Conservation (phyloP, 768 basidiomycete species). For the Galerina marginata region DNA sequence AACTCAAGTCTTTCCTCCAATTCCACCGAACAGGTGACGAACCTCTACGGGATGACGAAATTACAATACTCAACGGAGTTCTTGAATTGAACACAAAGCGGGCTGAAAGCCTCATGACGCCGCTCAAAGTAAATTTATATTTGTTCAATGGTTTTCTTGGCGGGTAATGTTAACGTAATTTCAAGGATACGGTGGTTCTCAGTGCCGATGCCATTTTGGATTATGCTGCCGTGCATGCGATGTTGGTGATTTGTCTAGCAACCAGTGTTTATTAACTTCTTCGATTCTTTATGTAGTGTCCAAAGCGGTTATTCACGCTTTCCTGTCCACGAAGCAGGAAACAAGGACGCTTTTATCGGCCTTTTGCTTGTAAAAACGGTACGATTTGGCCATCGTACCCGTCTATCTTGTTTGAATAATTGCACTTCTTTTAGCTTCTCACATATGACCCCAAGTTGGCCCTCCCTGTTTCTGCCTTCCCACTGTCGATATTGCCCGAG, state of each 20-base stretch:
- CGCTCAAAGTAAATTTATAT: slow-evolving; percentile 57
- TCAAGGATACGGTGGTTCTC: slow-evolving; percentile 82
- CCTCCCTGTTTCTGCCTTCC: slow-evolving; percentile 75
- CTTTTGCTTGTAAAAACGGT: slow-evolving; percentile 86
- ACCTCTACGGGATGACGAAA: slow-evolving; percentile 81
- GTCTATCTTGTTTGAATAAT: slow-evolving; percentile 36
- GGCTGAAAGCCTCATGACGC: slow-evolving; percentile 82
- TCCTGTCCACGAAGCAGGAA: slow-evolving; percentile 79
- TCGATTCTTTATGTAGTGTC: slow-evolving; percentile 43
- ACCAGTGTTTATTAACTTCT: neutral
- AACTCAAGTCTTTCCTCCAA: slow-evolving; percentile 77
- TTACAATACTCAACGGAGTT: slow-evolving; percentile 80
- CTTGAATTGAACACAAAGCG: slow-evolving; percentile 77
- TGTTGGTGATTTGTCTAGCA: slow-evolving; percentile 47
- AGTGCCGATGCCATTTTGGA: slow-evolving; percentile 79
- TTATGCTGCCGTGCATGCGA: slow-evolving; percentile 73
- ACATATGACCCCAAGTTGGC: slow-evolving; percentile 84
- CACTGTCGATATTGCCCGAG: slow-evolving; percentile 86
- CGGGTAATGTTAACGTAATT: slow-evolving; percentile 20
- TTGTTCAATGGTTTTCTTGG: too few relatives aligned
- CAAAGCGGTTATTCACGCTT: slow-evolving; percentile 90
- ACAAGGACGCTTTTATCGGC: slow-evolving; percentile 80
- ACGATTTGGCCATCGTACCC: slow-evolving; percentile 67
- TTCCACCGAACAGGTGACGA: slow-evolving; percentile 83
- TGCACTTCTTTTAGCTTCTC: slow-evolving; percentile 60